Percentiles rank a stretch among this genome's conserved stretches.
Evolutionary conservation across 2,329 filamentous ascomycete species (phyloP).

Genomic region (Echinosphaeria canescens): DNA sequence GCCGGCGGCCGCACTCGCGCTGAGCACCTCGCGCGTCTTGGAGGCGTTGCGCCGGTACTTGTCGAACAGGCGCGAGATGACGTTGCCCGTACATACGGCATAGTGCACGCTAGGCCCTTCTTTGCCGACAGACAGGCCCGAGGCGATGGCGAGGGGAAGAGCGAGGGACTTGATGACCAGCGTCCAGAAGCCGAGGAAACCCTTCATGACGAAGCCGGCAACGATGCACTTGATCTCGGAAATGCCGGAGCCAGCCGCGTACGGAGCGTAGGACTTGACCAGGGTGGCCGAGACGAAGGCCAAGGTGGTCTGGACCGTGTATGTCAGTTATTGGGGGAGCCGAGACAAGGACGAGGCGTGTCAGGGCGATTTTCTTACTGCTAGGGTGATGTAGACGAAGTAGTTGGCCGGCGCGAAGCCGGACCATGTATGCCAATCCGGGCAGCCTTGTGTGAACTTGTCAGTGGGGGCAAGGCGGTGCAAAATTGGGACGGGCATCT

Average conservation of each 20-base stretch:
- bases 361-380: too few species aligned
- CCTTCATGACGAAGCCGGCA: conserved; percentile 97
- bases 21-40: conserved; percentile 88
- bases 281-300: conserved; percentile 64
- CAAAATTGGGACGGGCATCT: too few species aligned
- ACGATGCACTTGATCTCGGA: conserved; percentile 99
- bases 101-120: conserved; percentile 99
- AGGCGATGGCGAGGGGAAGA: conserved; percentile 79
- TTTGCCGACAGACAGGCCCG: conserved; percentile 85
- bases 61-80: conserved; percentile 79
- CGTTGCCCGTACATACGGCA: conserved; percentile 90
- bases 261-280: conserved; percentile 83
- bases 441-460: conserved; percentile 47
- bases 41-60: conserved; percentile 86
- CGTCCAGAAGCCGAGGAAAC: conserved; percentile 82
- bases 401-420: conserved; percentile 63
- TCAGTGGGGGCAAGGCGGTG: too few species aligned
- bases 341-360: too few species aligned
- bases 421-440: conserved; percentile 81
- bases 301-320: conserved; percentile 43
- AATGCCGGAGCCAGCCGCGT: conserved; percentile 90
- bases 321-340: too few species aligned
- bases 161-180: conserved; percentile 86
- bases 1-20: conserved; percentile 82
- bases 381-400: conserved; percentile 69